Conservation (phyloP, 345 rosid species). For the Pseudoturritis turrita region DNA sequence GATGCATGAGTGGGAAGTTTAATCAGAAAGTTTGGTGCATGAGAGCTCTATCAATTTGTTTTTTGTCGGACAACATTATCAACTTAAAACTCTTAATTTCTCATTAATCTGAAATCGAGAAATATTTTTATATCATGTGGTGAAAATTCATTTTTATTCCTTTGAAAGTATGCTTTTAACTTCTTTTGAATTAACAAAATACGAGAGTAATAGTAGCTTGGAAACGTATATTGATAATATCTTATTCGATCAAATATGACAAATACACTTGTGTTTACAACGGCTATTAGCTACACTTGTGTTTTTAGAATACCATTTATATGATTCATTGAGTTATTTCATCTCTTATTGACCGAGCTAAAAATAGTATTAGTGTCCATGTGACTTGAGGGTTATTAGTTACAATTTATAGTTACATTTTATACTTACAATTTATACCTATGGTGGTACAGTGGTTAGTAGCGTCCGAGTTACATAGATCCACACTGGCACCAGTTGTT, state of each 20-base stretch:
- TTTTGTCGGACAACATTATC: neutral
- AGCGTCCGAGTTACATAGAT: neutral
- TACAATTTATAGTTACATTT: neutral
- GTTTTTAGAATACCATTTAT: neutral
- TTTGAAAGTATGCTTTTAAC: neutral
- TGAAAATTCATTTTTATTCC: neutral
- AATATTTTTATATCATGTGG: neutral
- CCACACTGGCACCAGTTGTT: neutral
- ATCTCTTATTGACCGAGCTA: neutral
- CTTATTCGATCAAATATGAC: neutral
- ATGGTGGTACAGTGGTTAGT: neutral
- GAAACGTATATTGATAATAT: neutral
- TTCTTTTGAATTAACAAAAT: neutral
- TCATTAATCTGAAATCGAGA: neutral
- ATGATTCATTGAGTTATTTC: neutral
- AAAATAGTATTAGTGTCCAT: neutral
- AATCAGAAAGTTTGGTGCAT: slow-evolving; percentile 84
- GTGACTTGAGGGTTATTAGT: neutral
- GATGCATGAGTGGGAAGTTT: slow-evolving; percentile 61
- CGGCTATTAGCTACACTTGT: neutral
- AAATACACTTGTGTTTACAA: too few relatives aligned
- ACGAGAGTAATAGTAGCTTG: neutral
- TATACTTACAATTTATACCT: neutral
- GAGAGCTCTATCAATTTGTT: slow-evolving; percentile 24
- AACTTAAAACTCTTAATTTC: neutral